Percentiles rank a stretch among this genome's conserved stretches.
Evolutionary conservation across 257 asterid species (phyloP).

Genomic region (Solanum microdontum): DNA sequence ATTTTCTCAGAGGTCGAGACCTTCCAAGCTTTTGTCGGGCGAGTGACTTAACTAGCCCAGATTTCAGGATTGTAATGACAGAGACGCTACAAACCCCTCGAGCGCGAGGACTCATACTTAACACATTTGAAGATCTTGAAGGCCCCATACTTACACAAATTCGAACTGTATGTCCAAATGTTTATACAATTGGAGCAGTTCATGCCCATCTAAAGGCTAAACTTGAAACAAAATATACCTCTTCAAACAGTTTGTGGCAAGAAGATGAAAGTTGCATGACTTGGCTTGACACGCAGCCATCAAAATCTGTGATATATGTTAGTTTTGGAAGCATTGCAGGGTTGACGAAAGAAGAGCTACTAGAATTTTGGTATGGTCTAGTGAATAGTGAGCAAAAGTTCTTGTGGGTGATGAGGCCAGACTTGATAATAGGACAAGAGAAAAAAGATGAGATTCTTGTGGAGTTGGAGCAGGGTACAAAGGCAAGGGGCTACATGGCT

Average conservation of each 20-base stretch:
- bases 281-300: neutral
- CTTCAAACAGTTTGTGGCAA: conserved; percentile 41
- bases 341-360: neutral
- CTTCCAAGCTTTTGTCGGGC: conserved; percentile 47
- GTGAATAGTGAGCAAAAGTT: neutral
- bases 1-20: conserved; percentile 51
- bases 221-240: conserved; percentile 11
- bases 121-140: conserved; percentile 66
- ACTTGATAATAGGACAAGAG: neutral
- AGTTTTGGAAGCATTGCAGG: conserved; percentile 1
- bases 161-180: conserved; percentile 38
- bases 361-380: neutral
- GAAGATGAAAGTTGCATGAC: conserved; percentile 34
- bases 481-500: neutral
- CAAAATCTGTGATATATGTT: neutral
- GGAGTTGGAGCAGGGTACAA: neutral
- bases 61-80: conserved; percentile 7
- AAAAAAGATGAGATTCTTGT: neutral
- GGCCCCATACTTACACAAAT: conserved; percentile 34
- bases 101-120: conserved; percentile 51
- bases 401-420: conserved; percentile 5
- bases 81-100: conserved; percentile 28
- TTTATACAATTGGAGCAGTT: conserved; percentile 66
- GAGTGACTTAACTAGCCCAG: conserved; percentile 5
- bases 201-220: conserved; percentile 45